phyloP scores from a whole-genome alignment of 2,329 filamentous ascomycete genomes.

The Pseudogymnoascus sp. region DNA sequence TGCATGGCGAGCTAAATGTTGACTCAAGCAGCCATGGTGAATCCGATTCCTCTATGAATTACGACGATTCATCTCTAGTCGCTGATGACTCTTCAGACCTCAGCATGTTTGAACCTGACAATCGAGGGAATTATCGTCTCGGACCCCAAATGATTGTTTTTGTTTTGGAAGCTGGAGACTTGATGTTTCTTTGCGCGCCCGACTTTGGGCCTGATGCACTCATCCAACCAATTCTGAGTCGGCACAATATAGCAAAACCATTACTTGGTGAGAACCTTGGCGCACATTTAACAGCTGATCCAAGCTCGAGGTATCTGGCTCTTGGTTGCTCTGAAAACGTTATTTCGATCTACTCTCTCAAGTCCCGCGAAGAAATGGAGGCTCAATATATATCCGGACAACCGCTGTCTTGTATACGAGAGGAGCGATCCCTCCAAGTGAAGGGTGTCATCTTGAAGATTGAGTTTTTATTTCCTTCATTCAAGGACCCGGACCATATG shows the following conservation, averaged over 20 bases:
- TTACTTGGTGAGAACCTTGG: slow-evolving; percentile 48
- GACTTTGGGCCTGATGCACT: slow-evolving; percentile 36
- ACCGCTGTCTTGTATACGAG: slow-evolving; percentile 53
- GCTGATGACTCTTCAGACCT: not conserved
- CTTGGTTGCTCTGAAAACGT: slow-evolving; percentile 64
- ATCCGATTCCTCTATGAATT: not conserved
- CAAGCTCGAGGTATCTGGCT: slow-evolving; percentile 61
- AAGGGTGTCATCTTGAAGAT: slow-evolving; percentile 76
- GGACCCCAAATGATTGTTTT: slow-evolving; percentile 80
- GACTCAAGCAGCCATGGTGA: not conserved
- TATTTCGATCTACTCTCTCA: slow-evolving; percentile 67
- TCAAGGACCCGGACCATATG: slow-evolving; percentile 60
- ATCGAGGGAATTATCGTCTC: slow-evolving; percentile 28
- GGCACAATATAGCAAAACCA: slow-evolving; percentile 46
- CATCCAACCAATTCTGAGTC: slow-evolving; percentile 42
- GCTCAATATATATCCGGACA: slow-evolving; percentile 40
- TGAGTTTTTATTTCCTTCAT: slow-evolving; percentile 72
- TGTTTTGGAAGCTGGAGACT: slow-evolving; percentile 64
- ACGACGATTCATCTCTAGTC: not conserved
- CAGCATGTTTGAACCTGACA: not conserved
- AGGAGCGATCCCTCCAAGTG: slow-evolving; percentile 33
- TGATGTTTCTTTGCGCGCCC: slow-evolving; percentile 69
- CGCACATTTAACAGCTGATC: slow-evolving; percentile 70
- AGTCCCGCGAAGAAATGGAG: slow-evolving; percentile 46
- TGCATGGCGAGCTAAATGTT: not conserved